Evolutionary conservation across 164 flowering plant genomes (phyloP).

Genomic region (Stephania cephalantha): DNA sequence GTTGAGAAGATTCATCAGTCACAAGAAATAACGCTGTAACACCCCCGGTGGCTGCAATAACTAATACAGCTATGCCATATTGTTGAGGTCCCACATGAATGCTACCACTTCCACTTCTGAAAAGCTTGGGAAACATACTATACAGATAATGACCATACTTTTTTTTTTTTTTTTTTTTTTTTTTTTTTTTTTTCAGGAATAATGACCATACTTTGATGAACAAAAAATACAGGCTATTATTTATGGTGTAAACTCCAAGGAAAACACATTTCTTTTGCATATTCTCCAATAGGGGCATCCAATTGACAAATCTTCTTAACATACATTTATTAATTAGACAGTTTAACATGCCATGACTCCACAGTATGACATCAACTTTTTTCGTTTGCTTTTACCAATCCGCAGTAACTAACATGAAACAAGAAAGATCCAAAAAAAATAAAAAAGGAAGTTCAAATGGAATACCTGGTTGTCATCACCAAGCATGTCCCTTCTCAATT

Average conservation of each 20-base stretch:
- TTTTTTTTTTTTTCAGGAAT: too few relatives aligned
- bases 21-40: background rate
- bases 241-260: background rate
- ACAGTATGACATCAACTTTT: too few relatives aligned
- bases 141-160: background rate
- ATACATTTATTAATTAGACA: background rate
- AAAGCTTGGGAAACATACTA: background rate
- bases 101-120: background rate
- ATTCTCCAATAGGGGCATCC: background rate
- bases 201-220: background rate
- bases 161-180: too few relatives aligned
- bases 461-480: background rate
- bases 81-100: background rate
- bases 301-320: background rate
- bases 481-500: background rate
- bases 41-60: background rate
- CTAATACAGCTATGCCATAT: background rate
- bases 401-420: background rate
- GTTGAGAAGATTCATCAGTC: background rate
- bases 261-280: background rate
- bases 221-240: background rate
- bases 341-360: background rate
- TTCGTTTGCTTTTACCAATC: background rate
- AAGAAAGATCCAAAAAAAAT: background rate
- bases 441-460: background rate